Base-by-base conservation (phyloP, 441 rosid genomes). In the Croton setiger region DNA sequence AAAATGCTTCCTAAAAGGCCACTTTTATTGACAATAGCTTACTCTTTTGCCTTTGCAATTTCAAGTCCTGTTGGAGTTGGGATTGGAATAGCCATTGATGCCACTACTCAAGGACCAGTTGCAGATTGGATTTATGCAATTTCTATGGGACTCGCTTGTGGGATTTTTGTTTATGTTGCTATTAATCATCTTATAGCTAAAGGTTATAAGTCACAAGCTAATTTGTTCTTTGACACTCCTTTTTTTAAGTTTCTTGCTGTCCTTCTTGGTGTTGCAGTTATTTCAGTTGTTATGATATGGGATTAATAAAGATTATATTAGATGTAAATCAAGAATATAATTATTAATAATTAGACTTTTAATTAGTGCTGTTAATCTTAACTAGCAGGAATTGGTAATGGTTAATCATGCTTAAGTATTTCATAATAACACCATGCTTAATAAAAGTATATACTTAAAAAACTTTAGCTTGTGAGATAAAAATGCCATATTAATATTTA, bases 201-300 rank as follows among this genome's bases (percentile, higher is more conserved):
- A 79, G 97, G 92, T 12, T 88, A 80, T 78, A 41, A 53, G 12
- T 86, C 97, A 0, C 83, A 53, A 14, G 65, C 64, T 31, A 51
- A 51, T 13, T 72, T 84, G 65, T 73, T 72, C 27, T 77, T 82
- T 1, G 83, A 88, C 72, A 76, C 84, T 17, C 87, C 97, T 53
- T 67, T 66, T 49, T 76, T 45, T 62, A 91, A 82, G 84, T 81
- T 91, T 63, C 74, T 82, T 63, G 91, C 95, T 57, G 90, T 88
- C 51, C 62, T 78, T 64, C 73, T 80, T 45, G 93, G 95, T 20
- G 76, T 88, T 58, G 91, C 77, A 37, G 84, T 84, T 58, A 90
- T 90, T 0, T 91, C 88, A 47, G 78, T 86, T 59, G 93, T 91
- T 54, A 91, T 86, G 95, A 87, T 87, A 15, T 90, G 95, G 97